A percentile compares a stretch with the other conserved stretches of the same genome.
These are phyloP conservation scores for Fistulinella prunicolor DNA, from an alignment of 768 basidiomycete species.

Conservation along the genomic window DNA sequence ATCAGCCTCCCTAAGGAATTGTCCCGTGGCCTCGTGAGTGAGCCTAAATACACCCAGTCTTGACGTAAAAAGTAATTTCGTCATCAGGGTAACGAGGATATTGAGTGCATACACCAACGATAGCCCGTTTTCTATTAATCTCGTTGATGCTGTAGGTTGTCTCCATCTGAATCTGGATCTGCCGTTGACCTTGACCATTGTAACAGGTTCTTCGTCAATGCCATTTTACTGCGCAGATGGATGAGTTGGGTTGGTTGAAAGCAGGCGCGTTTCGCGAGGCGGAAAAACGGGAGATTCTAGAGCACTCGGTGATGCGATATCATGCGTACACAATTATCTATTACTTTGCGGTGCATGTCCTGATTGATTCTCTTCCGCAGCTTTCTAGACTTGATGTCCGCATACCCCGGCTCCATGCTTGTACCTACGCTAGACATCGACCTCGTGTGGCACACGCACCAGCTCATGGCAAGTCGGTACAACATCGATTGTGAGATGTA, in stretches of 20 bases:
- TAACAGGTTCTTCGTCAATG: constrained; percentile 54
- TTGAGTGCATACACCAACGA: constrained; percentile 51
- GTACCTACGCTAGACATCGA: constrained; percentile 75
- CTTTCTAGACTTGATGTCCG: constrained; percentile 56
- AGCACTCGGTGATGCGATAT: constrained; percentile 53
- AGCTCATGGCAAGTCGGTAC: constrained; percentile 51
- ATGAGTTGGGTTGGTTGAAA: constrained; percentile 49
- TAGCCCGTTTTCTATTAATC: constrained; percentile 52
- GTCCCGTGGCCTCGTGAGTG: constrained; percentile 25
- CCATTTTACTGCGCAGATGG: constrained; percentile 52
- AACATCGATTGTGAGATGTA: constrained; percentile 39
- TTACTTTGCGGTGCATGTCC: not conserved
- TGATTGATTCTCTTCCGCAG: constrained; percentile 16
- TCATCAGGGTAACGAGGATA: constrained; percentile 38
- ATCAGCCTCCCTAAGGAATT: constrained; percentile 13
- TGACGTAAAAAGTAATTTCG: not conserved
- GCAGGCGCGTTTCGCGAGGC: constrained; percentile 38
- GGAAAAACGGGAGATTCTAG: constrained; percentile 39
- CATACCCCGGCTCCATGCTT: constrained; percentile 40
- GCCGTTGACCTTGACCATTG: not conserved
- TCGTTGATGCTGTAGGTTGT: constrained; percentile 51
- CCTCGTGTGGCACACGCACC: constrained; percentile 74
- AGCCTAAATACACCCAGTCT: not conserved
- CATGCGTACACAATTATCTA: constrained; percentile 45
- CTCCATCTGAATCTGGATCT: not conserved